Percentiles rank a stretch among this genome's conserved stretches.
phyloP scores from a whole-genome alignment of 495 filamentous ascomycete species.

The Glonium stellatum region DNA sequence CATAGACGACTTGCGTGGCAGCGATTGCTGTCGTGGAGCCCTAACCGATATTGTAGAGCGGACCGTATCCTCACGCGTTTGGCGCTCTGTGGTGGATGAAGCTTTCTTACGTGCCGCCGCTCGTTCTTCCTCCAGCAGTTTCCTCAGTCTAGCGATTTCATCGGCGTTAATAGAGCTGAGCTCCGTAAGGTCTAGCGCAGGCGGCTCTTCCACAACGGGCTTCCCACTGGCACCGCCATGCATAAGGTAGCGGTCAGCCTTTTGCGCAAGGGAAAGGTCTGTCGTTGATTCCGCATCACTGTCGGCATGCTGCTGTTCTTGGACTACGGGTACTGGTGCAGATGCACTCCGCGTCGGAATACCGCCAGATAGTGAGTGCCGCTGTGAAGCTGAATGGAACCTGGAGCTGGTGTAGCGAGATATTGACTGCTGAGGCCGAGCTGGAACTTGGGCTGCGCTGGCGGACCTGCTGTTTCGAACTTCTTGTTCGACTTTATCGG shows the following conservation, averaged over 20 bases:
- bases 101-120: constrained; percentile 7
- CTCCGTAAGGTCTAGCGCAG: constrained; percentile 25
- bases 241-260: constrained; percentile 17
- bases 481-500: constrained; percentile 27
- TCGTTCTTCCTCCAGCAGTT: constrained; percentile 33
- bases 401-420: constrained; percentile 7
- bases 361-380: constrained; percentile 8
- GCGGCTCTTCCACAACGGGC: constrained; percentile 9
- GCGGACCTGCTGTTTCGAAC: constrained; percentile 24
- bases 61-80: constrained; percentile 20
- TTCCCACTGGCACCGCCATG: constrained; percentile 7
- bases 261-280: constrained; percentile 21
- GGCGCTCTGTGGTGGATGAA: constrained; percentile 6
- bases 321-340: constrained; percentile 6
- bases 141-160: constrained; percentile 30
- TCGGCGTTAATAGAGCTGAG: constrained; percentile 28
- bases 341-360: constrained; percentile 16
- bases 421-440: constrained; percentile 1
- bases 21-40: constrained; percentile 14
- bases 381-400: constrained; percentile 4
- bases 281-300: constrained; percentile 33
- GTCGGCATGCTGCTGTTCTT: constrained; percentile 4
- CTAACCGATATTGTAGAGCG: constrained; percentile 13
- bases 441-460: constrained; percentile 9
- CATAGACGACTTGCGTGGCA: constrained; percentile 33